Conservation (phyloP, 441 rosid species). For the Jatropha multifida region DNA sequence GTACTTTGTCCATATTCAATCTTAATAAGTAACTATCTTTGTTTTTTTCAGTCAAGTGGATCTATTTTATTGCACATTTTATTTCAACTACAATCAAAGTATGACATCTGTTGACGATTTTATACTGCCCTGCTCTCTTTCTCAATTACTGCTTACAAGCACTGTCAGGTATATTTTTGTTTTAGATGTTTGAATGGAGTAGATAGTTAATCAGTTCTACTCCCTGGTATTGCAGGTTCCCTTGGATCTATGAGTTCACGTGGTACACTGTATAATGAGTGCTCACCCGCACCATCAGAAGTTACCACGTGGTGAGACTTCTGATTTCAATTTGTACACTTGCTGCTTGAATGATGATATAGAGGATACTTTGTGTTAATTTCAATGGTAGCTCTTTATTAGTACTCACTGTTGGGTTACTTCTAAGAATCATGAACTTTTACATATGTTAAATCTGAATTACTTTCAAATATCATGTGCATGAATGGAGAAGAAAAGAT, state of each 20-base stretch:
- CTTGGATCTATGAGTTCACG: slow-evolving; percentile 77
- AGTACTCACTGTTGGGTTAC: background rate
- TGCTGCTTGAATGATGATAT: background rate
- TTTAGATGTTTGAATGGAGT: background rate
- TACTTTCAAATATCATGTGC: background rate
- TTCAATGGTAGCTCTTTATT: background rate
- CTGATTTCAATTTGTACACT: background rate
- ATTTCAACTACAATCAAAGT: background rate
- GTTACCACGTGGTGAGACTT: slow-evolving; percentile 68
- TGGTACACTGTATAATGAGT: slow-evolving; percentile 58
- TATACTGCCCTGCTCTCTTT: background rate
- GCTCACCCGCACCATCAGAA: slow-evolving; percentile 36
- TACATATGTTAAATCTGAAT: background rate
- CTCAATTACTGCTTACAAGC: background rate
- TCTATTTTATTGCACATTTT: background rate
- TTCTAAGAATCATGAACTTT: background rate
- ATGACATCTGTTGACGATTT: background rate
- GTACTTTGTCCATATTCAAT: slow-evolving; percentile 32
- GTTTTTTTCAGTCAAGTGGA: background rate
- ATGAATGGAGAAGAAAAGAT: background rate
- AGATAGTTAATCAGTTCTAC: slow-evolving; percentile 5
- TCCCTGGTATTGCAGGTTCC: slow-evolving; percentile 50
- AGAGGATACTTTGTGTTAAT: background rate
- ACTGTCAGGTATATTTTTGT: background rate
- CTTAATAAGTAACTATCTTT: slow-evolving; percentile 5